These are phyloP conservation scores for Chlorella sp. DNA, from an alignment of 139 green algal species.

Conservation along the genomic window DNA sequence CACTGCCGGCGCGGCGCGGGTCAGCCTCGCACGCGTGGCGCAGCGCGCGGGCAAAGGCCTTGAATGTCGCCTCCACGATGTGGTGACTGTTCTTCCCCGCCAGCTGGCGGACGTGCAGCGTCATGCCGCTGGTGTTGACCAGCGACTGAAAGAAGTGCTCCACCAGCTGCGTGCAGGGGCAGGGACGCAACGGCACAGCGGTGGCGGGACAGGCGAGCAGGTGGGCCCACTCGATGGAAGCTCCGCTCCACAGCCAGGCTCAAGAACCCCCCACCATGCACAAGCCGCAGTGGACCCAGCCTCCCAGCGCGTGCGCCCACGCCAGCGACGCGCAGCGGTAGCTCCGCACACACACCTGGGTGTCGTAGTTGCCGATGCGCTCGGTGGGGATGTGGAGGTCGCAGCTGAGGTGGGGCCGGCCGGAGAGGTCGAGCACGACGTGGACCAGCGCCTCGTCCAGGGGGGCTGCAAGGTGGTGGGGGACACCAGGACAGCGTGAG, in stretches of 20 bases:
- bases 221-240: too few species aligned
- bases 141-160: slow-evolving; percentile 98
- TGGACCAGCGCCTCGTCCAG: slow-evolving; percentile 96
- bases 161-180: too few species aligned
- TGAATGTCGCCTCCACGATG: slow-evolving; percentile 99
- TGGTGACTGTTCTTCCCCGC: slow-evolving; percentile 96
- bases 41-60: slow-evolving; percentile 96
- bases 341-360: too few species aligned
- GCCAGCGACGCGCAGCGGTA: too few species aligned
- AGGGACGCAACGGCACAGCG: too few species aligned
- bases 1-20: slow-evolving; percentile 70
- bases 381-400: slow-evolving; percentile 87
- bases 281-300: too few species aligned
- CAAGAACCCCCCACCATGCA: too few species aligned
- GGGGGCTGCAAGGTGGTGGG: slow-evolving; percentile 64
- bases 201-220: too few species aligned
- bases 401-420: slow-evolving; percentile 85
- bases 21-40: slow-evolving; percentile 88
- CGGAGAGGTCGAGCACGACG: slow-evolving; percentile 92
- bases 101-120: slow-evolving; percentile 87
- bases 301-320: too few species aligned
- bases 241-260: too few species aligned
- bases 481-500: neutral
- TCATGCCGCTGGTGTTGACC: slow-evolving; percentile 91
- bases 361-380: slow-evolving; percentile 92